Evolutionary conservation across 345 rosid genomes (phyloP), one percentile per base, ranked within the genome.

Genomic region (Eucalyptus microcorys): DNA sequence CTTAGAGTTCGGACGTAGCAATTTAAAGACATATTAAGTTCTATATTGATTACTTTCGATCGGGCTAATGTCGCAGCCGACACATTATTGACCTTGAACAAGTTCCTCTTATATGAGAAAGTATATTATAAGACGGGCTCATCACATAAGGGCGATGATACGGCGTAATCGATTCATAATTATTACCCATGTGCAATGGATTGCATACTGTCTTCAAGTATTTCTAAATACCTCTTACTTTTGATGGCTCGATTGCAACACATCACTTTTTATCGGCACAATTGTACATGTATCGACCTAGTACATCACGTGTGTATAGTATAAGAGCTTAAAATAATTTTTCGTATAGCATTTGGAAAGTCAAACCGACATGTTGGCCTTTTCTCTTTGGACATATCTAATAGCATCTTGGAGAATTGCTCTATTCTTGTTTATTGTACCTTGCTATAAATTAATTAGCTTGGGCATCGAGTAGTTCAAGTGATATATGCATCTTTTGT

Each of bases 1-100:
- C 1, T 10, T 2, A 55, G 13, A 24, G 30, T 55, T 24, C 61
- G 1, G 6, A 4, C 1, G 6, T 4, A 6, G 0, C 14, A 55
- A 5, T 55, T 55, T 55, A 55, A 55, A 10, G 6, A 1, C 3
- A 10, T 55, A 24, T 6, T 22, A 1, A 55, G 13, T 10, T 55
- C 2, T 55, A 5, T 24, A 55, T 55, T 24, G 14, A 0, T 55
- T 55, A 55, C 30, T 55, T 55, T 55, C 6, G 14, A 10, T 26
- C 0, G 0, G 12, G 6, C 61, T 6, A 5, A 55, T 24, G 61
- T 55, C 0, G 0, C 30, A 55, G 30, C 30, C 14, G 61, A 55
- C 30, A 2, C 61, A 24, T 24, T 55, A 30, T 24, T 55, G 61
- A 6, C 61, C 27, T 55, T 55, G 61, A 55, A 2, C 61, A 10